Percentiles rank a stretch among this genome's conserved stretches.
Evolutionary conservation across 306 rosid genomes (phyloP).

Genomic region (Pyrus communis): DNA sequence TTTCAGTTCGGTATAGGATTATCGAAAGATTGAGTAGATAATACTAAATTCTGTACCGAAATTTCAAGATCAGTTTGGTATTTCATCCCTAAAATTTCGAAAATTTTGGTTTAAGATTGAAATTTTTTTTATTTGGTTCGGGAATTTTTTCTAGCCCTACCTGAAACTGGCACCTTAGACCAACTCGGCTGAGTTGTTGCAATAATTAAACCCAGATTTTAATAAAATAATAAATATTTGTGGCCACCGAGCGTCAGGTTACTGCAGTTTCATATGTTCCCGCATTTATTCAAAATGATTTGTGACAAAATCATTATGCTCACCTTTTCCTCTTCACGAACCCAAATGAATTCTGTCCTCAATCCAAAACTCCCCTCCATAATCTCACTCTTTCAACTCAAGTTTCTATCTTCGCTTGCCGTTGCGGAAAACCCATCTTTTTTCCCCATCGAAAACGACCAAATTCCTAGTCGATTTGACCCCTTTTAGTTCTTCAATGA

Average conservation of each 20-base stretch:
- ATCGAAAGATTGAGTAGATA: too few species aligned
- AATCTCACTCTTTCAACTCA: constrained; percentile 17
- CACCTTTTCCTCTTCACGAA: not conserved
- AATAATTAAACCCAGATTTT: accelerated
- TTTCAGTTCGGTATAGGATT: too few species aligned
- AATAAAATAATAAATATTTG: too few species aligned
- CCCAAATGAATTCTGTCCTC: constrained; percentile 22
- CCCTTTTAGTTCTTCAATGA: constrained; percentile 32
- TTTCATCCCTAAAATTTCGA: too few species aligned
- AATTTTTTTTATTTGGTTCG: too few species aligned
- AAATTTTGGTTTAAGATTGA: too few species aligned
- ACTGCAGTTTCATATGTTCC: not conserved
- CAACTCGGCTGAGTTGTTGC: constrained; percentile 20
- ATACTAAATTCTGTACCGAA: too few species aligned
- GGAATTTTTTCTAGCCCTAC: not conserved
- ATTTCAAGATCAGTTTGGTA: too few species aligned
- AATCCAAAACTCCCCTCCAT: constrained; percentile 6
- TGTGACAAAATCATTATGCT: not conserved
- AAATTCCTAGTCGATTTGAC: constrained; percentile 11
- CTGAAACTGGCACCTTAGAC: constrained; percentile 41
- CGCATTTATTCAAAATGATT: not conserved
- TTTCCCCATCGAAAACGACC: not conserved
- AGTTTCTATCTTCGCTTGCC: constrained; percentile 37
- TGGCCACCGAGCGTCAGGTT: not conserved
- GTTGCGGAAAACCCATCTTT: constrained; percentile 1